Conservation (phyloP, 2,329 filamentous ascomycete genomes). For the Neopestalotiopsis sp. region DNA sequence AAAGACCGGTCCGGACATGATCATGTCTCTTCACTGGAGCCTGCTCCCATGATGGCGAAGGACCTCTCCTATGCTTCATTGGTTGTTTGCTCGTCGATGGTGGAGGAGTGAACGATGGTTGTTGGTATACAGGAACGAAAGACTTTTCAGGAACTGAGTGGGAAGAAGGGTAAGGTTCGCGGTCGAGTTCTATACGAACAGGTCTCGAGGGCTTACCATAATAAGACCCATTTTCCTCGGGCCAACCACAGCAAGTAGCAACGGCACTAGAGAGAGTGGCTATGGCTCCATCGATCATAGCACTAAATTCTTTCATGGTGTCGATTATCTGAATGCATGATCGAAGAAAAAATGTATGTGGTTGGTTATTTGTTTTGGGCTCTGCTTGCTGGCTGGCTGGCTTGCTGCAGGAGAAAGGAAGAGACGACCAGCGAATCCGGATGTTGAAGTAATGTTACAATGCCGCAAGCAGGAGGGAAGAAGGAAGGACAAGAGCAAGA, state of each 20-base stretch:
- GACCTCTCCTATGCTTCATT: slow-evolving; percentile 28
- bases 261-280: slow-evolving; percentile 54
- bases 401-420: slow-evolving; percentile 23
- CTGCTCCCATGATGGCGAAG: slow-evolving; percentile 36
- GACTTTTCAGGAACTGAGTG: slow-evolving; percentile 36
- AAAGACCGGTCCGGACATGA: slow-evolving; percentile 48
- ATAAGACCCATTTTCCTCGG: slow-evolving; percentile 43
- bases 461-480: slow-evolving; percentile 23
- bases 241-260: slow-evolving; percentile 50
- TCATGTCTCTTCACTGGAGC: slow-evolving; percentile 44
- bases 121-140: slow-evolving; percentile 43
- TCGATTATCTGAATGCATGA: slow-evolving; percentile 32
- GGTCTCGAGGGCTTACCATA: slow-evolving; percentile 40
- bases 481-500: slow-evolving; percentile 21
- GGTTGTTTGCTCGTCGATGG: slow-evolving; percentile 35
- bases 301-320: slow-evolving; percentile 49
- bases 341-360: slow-evolving; percentile 26
- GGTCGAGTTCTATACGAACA: neutral
- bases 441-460: slow-evolving; percentile 14
- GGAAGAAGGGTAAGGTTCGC: slow-evolving; percentile 26
- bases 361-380: neutral
- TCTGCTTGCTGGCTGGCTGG: neutral
- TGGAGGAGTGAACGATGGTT: slow-evolving; percentile 43
- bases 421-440: slow-evolving; percentile 36
- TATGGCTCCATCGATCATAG: slow-evolving; percentile 47